Conservation (phyloP, 2,329 filamentous ascomycete genomes). For the Hawksworthiomyces lignivorus region DNA sequence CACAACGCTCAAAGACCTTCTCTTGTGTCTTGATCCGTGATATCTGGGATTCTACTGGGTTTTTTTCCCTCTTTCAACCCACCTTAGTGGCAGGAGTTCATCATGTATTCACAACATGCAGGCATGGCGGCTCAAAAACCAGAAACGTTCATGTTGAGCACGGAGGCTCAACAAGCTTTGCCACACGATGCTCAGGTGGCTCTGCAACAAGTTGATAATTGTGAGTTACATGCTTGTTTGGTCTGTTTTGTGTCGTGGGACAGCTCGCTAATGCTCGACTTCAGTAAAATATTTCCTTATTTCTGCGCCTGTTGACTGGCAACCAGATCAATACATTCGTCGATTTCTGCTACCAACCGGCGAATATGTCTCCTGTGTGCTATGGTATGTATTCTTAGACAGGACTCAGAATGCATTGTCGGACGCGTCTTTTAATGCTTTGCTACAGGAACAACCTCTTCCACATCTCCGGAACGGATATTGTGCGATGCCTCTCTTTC, state of each 20-base stretch:
- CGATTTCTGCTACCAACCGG: conserved; percentile 92
- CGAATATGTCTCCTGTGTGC: conserved; percentile 96
- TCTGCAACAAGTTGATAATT: conserved; percentile 94
- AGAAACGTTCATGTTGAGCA: conserved; percentile 97
- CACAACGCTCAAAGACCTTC: conserved; percentile 4
- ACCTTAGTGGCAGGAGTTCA: conserved; percentile 16
- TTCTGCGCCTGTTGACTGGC: conserved; percentile 96
- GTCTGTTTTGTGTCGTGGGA: neutral
- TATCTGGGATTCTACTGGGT: neutral
- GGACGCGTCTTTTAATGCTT: neutral
- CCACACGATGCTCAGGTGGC: conserved; percentile 96
- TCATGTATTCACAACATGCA: conserved; percentile 76
- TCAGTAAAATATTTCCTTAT: conserved; percentile 99
- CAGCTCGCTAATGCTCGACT: conserved; percentile 16
- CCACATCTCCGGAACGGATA: conserved; percentile 97
- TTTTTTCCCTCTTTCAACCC: neutral
- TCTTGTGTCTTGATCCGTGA: neutral
- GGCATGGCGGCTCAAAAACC: conserved; percentile 93
- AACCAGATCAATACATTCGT: conserved; percentile 90
- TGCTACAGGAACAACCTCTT: conserved; percentile 77
- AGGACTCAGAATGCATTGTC: too few relatives aligned
- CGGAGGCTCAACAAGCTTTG: conserved; percentile 91
- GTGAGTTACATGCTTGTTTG: conserved; percentile 56
- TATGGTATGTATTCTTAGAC: conserved; percentile 50
- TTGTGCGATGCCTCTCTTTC: conserved; percentile 95